Evolutionary conservation across 805 yeast species (phyloP).

Genomic region (Lipomyces orientalis): DNA sequence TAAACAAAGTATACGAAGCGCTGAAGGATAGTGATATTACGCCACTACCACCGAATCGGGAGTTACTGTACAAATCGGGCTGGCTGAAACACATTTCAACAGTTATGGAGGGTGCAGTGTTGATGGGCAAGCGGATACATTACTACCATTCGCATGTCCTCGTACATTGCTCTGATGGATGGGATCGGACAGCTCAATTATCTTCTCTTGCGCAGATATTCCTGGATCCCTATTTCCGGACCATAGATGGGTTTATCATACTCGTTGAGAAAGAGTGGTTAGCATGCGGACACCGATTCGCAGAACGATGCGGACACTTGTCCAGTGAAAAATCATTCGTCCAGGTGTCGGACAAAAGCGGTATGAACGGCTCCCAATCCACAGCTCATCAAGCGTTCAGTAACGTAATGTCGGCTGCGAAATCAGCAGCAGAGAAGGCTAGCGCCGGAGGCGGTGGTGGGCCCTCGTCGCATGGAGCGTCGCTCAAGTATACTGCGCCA

Average conservation of each 20-base stretch:
- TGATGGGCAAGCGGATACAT: slow-evolving; percentile 80
- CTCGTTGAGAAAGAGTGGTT: slow-evolving; percentile 94
- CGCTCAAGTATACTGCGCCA: slow-evolving; percentile 73
- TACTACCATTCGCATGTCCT: slow-evolving; percentile 81
- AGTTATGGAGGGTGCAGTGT: slow-evolving; percentile 74
- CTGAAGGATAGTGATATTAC: slow-evolving; percentile 71
- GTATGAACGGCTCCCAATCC: slow-evolving; percentile 41
- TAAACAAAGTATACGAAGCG: slow-evolving; percentile 64
- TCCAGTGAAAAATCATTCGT: slow-evolving; percentile 52
- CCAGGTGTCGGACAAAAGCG: slow-evolving; percentile 28
- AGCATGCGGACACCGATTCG: slow-evolving; percentile 89
- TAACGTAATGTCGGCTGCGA: slow-evolving; percentile 54
- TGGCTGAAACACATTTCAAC: slow-evolving; percentile 80
- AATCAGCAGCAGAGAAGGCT: slow-evolving; percentile 31
- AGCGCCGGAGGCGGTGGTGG: slow-evolving; percentile 17
- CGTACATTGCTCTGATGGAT: slow-evolving; percentile 96
- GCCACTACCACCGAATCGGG: slow-evolving; percentile 58
- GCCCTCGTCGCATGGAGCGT: slow-evolving; percentile 17
- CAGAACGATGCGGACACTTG: slow-evolving; percentile 81
- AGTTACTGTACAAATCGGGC: slow-evolving; percentile 64
- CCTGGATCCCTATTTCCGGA: slow-evolving; percentile 87
- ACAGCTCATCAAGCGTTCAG: slow-evolving; percentile 54
- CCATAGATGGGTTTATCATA: slow-evolving; percentile 83
- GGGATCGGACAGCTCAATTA: slow-evolving; percentile 96
- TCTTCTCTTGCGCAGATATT: slow-evolving; percentile 83